A percentile compares a stretch with the other conserved stretches of the same genome.
Conservation (phyloP, 78 protist species). For the Speleostelium caveatum region DNA sequence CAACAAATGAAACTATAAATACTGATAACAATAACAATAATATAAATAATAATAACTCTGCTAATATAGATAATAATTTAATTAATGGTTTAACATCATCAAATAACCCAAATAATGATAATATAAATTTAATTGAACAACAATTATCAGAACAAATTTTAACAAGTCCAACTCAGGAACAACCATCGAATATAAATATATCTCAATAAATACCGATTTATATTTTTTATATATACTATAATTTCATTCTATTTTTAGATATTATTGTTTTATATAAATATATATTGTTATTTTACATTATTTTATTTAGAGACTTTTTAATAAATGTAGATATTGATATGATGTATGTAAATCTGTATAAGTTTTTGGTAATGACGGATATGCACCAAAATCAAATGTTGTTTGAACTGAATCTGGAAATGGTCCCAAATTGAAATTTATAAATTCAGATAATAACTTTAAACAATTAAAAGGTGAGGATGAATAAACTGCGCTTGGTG, state of each 20-base stretch:
- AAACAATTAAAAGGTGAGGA: constrained; percentile 54
- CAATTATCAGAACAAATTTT: too few species aligned
- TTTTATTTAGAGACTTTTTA: constrained; percentile 4
- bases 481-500: constrained; percentile 14
- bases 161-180: too few species aligned
- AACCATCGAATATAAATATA: too few species aligned
- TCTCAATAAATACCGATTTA: too few species aligned
- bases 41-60: not conserved
- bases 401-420: constrained; percentile 54
- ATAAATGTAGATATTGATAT: constrained; percentile 61
- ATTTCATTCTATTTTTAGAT: too few species aligned
- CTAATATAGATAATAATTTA: not conserved
- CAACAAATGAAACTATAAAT: not conserved
- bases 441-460: constrained; percentile 61
- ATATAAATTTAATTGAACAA: too few species aligned
- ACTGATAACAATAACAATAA: not conserved
- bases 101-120: not conserved
- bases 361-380: constrained; percentile 22
- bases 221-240: too few species aligned
- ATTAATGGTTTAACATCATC: not conserved
- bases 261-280: too few species aligned
- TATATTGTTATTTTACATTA: not conserved
- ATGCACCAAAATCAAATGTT: constrained; percentile 53
- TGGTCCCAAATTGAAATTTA: constrained; percentile 23
- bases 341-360: constrained; percentile 70